Evolutionary conservation across 78 protist genomes (phyloP).

Genomic region (Diacronema lutheri): DNA sequence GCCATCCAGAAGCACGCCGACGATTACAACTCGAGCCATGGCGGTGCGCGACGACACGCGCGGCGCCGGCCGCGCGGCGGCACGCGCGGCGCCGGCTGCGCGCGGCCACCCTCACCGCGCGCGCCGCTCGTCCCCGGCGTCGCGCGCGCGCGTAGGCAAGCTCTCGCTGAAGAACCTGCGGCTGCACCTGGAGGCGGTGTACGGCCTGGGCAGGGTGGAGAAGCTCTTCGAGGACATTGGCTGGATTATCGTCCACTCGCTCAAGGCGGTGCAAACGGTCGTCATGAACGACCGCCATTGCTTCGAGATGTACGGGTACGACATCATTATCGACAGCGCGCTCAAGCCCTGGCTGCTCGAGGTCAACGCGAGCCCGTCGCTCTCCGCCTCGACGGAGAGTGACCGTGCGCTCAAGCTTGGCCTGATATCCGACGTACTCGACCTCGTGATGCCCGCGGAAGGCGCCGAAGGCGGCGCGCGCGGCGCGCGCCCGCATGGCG

Average conservation of each 20-base stretch:
- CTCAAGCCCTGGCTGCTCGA: constrained; percentile 81
- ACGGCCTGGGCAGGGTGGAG: constrained; percentile 3
- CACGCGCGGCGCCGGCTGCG: background rate
- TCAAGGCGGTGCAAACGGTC: constrained; percentile 47
- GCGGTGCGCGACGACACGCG: constrained; percentile 13
- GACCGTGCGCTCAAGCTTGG: constrained; percentile 65
- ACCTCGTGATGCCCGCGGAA: constrained; percentile 38
- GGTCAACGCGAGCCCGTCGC: constrained; percentile 79
- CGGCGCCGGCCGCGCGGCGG: background rate
- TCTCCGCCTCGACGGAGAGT: constrained; percentile 58
- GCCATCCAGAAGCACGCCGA: constrained; percentile 75
- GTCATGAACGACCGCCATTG: constrained; percentile 77
- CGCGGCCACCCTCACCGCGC: too few relatives aligned
- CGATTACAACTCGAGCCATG: constrained; percentile 40
- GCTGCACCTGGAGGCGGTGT: constrained; percentile 8
- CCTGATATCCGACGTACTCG: constrained; percentile 56
- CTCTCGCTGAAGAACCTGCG: constrained; percentile 7
- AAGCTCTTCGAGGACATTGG: constrained; percentile 43
- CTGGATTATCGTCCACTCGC: constrained; percentile 43
- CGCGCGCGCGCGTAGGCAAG: constrained; percentile 15
- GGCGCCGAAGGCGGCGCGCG: background rate
- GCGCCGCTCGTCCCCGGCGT: too few relatives aligned
- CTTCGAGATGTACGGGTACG: constrained; percentile 69
- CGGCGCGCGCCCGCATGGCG: background rate
- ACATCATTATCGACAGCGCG: constrained; percentile 54